These are phyloP conservation scores for Linderina pennispora DNA, from an alignment of 192 early-diverging fungal genomes.

Conservation along the genomic window DNA sequence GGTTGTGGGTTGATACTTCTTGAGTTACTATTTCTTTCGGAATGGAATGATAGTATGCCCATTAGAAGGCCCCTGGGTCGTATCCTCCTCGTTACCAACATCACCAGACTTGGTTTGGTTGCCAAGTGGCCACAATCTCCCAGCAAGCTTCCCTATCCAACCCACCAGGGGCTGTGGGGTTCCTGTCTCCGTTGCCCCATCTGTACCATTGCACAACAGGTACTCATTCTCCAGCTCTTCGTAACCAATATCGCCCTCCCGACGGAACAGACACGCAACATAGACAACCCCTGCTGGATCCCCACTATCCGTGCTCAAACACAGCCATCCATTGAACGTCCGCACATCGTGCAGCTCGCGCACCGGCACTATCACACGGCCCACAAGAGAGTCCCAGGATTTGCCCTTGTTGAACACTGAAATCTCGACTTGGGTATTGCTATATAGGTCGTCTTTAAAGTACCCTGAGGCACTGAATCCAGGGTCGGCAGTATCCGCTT, in stretches of 20 bases:
- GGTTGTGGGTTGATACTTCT: too few species aligned
- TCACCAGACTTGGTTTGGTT: too few species aligned
- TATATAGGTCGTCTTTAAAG: constrained; percentile 9
- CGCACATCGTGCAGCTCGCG: constrained; percentile 30
- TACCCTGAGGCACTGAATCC: constrained; percentile 18
- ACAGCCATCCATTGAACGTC: constrained; percentile 32
- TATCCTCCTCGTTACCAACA: too few species aligned
- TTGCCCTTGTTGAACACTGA: constrained; percentile 17
- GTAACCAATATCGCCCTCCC: constrained; percentile 1
- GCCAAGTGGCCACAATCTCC: too few species aligned
- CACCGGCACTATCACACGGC: constrained; percentile 17
- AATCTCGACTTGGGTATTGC: constrained; percentile 24
- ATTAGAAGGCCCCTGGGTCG: too few species aligned
- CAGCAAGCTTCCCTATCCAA: too few species aligned
- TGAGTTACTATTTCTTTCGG: too few species aligned
- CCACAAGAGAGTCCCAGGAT: constrained; percentile 16
- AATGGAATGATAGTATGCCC: too few species aligned
- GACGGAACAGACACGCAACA: constrained; percentile 13
- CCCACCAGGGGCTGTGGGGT: too few species aligned
- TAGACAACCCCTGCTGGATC: constrained; percentile 26
- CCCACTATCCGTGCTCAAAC: background rate
- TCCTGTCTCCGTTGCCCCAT: too few species aligned
- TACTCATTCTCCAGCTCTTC: background rate
- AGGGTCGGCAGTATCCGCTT: constrained; percentile 17
- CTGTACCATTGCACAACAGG: too few species aligned